Evolutionary conservation across 495 filamentous ascomycete species (phyloP), one percentile per base, ranked within the genome.

Genomic region (Clavariopsis aquatica): DNA sequence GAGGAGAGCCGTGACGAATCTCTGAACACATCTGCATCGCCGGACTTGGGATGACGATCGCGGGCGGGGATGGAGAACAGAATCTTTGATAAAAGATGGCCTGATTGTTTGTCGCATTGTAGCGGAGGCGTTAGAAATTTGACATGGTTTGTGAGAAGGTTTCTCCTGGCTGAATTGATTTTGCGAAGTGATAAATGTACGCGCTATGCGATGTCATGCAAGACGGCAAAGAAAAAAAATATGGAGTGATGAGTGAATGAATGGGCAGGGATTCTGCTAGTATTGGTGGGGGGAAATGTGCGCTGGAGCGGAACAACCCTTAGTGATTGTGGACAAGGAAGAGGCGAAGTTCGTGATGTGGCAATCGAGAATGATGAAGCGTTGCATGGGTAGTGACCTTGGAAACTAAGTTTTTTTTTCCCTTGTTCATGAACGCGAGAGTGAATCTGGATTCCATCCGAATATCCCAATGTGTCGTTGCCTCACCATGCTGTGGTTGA

Each of bases 41-140:
- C 47, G 47, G 47, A 51, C 47, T 51, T 51, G 10, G 47, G 47
- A 23, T 22, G 47, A 51, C 20, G 47, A 51, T 51, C 47, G 4
- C 47, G 38, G 13, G 4, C 19, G 38, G 38, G 38, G n/a, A 8
- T 8, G 38, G 47, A 51, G 47, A 3, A 51, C 4, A 47, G 5
- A n/a, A 47, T n/a, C n/a, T n/a, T n/a, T n/a, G n/a, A n/a, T n/a
- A n/a, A n/a, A n/a, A n/a, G n/a, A n/a, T n/a, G n/a, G n/a, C n/a
- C n/a, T n/a, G n/a, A n/a, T n/a, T n/a, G n/a, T n/a, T n/a, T n/a
- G n/a, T n/a, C n/a, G n/a, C n/a, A n/a, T n/a, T n/a, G n/a, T n/a
- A n/a, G n/a, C n/a, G n/a, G n/a, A 8, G 45, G 22, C 4, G 15
- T 7, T 23, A 7, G 22, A n/a, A 19, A 8, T 6, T 47, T 47